Percentiles rank a stretch among this genome's conserved stretches.
These are phyloP conservation scores for Farysia itapuensis DNA, from an alignment of 1,284 basidiomycete genomes.

Conservation along the genomic window DNA sequence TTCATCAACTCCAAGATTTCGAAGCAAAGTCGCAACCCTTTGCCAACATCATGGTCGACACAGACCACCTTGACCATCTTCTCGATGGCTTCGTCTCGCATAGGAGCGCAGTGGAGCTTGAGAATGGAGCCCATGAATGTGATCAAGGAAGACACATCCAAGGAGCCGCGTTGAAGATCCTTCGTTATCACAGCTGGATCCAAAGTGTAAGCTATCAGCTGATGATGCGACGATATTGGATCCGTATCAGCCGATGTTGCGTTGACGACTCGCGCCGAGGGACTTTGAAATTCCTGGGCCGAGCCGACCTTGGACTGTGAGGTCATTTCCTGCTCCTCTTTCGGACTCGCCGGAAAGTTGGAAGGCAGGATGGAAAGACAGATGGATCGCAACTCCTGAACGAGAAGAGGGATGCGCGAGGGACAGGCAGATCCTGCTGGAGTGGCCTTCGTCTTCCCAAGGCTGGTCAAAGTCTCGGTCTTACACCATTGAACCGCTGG, in stretches of 20 bases:
- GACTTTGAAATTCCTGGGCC: not conserved
- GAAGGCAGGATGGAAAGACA: conserved; percentile 74
- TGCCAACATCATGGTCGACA: conserved; percentile 64
- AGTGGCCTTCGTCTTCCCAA: not conserved
- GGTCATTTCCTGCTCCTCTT: conserved; percentile 65
- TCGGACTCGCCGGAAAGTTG: conserved; percentile 63
- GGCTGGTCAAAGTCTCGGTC: conserved; percentile 66
- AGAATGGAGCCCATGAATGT: conserved; percentile 76
- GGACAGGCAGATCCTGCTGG: conserved; percentile 61
- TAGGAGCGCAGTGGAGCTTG: conserved; percentile 88
- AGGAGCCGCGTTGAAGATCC: conserved; percentile 75
- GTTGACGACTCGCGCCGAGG: not conserved
- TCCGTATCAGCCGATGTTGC: not conserved
- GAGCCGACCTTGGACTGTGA: conserved; percentile 1
- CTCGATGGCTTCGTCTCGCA: conserved; percentile 81
- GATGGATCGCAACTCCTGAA: conserved; percentile 78
- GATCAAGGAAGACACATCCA: conserved; percentile 80
- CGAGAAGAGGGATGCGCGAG: conserved; percentile 73
- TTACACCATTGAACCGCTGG: too few species aligned
- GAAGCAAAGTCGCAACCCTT: conserved; percentile 79
- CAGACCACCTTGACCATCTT: conserved; percentile 68
- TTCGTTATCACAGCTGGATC: conserved; percentile 72
- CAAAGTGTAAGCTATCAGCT: conserved; percentile 62
- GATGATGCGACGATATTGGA: conserved; percentile 38
- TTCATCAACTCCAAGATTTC: conserved; percentile 94